Conservation (phyloP, 2,329 filamentous ascomycete species). For the Aspergillus viridinutans region DNA sequence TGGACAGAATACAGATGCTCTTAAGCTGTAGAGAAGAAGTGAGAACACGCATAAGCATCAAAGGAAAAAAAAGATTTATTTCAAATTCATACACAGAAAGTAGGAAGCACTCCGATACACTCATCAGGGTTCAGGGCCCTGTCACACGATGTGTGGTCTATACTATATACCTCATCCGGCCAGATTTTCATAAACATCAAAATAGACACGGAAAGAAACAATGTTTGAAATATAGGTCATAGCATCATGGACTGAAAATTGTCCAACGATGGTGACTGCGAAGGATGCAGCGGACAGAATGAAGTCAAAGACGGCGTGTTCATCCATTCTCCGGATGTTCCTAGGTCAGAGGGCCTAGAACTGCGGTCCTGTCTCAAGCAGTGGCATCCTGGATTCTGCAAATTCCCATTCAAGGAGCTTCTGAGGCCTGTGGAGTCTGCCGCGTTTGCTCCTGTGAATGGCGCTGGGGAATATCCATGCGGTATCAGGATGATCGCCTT, state of each 20-base stretch:
- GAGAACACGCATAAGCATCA: too few species aligned
- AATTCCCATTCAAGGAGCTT: neutral
- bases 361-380: neutral
- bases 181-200: neutral
- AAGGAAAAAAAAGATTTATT: neutral
- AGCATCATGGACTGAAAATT: constrained; percentile 1
- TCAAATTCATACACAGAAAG: neutral
- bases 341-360: neutral
- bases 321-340: neutral
- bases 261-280: neutral
- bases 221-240: neutral
- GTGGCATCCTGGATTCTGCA: neutral
- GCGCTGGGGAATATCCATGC: neutral
- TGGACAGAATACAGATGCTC: neutral
- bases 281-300: constrained; percentile 5
- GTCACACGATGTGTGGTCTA: neutral
- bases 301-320: neutral
- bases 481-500: constrained; percentile 16
- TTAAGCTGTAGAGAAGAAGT: neutral
- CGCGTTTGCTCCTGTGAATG: neutral
- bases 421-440: neutral
- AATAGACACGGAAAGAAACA: neutral
- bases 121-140: neutral
- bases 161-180: neutral
- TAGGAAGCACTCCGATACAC: neutral